A percentile compares a stretch with the other conserved stretches of the same genome.
Conservation (phyloP, 2,329 filamentous ascomycete species). For the Plectosphaerella sp. region DNA sequence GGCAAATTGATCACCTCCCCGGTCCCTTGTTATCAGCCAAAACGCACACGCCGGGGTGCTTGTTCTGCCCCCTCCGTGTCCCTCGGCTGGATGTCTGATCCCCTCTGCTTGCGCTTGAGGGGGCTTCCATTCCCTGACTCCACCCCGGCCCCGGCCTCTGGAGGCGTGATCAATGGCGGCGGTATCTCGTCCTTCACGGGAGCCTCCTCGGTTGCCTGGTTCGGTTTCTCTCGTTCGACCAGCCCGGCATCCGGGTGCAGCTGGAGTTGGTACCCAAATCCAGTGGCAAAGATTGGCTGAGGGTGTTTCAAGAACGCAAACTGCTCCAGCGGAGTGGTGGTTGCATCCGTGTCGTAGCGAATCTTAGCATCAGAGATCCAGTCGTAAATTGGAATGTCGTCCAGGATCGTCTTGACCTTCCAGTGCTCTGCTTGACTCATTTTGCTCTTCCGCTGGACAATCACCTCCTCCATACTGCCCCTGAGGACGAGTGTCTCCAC, state of each 20-base stretch:
- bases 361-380: conserved; percentile 54
- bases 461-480: conserved; percentile 79
- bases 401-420: conserved; percentile 51
- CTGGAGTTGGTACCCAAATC: conserved; percentile 33
- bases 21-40: conserved; percentile 8
- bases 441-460: conserved; percentile 65
- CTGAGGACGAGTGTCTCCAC: conserved; percentile 83
- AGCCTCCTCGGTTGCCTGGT: not conserved
- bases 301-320: conserved; percentile 41
- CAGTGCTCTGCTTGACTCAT: conserved; percentile 68
- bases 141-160: too few species aligned
- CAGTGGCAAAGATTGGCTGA: conserved; percentile 47
- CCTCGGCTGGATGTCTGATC: too few species aligned
- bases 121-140: too few species aligned
- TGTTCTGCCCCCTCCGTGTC: conserved; percentile 14
- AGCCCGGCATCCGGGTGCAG: conserved; percentile 39
- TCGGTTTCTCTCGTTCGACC: not conserved
- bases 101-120: too few species aligned
- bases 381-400: conserved; percentile 52
- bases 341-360: conserved; percentile 21
- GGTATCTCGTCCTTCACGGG: too few species aligned
- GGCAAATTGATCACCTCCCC: too few species aligned
- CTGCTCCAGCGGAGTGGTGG: conserved; percentile 34
- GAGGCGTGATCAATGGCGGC: too few species aligned
- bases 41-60: conserved; percentile 26